Base-by-base conservation (phyloP, 2,329 filamentous ascomycete species). In the Stagonosporopsis vannaccii region DNA sequence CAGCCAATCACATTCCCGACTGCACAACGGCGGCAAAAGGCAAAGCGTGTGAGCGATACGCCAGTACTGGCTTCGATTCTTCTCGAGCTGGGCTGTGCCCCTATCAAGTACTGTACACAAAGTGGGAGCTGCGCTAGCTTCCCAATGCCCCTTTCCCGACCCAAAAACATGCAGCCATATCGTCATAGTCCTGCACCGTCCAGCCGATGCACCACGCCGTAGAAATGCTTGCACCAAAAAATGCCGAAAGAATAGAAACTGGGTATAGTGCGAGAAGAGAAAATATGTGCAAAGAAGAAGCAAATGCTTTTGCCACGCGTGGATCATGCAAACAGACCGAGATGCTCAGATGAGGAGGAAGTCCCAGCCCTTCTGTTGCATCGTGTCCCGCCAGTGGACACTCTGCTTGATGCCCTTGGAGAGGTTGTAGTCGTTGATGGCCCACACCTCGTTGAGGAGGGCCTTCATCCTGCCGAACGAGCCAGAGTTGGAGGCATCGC, bases 371-470 rank as follows among this genome's bases (percentile, higher is more conserved):
- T 94, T 95, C 80, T 89, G 86, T 79, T 86, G 87, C 92, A 97
- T 97, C 74, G 94, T 86, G 79, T 96, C 91, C 80, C 94, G 85
- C 94, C 94, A 98, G 87, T 93, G 92, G 78, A 96, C 86, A 80
- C 89, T 89, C 73, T 86, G 87, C 66, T 71, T 77, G 63, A 76
- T 76, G 66, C 78, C 77, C 79, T 78, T 73, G 66, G 74, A 72
- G 41, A 77, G 75, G 65, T 77, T 83, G 66, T 87, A 87, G 74
- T 93, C 90, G 72, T 91, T 88, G 63, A 86, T 80, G 36, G 78
- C 75, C 95, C 95, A 99, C 26, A 94, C 86, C 78, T 97, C 91
- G 61, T 85, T 84, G 39, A 99, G 81, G 20, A 99, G 82, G 60
- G 86, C 87, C 66, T 86, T 85, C 74, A 96, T 89, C 61, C 91